Percentiles rank a stretch among this genome's conserved stretches.
Evolutionary conservation across 331 rosid species (phyloP).

Genomic region (Acacia pycnantha): DNA sequence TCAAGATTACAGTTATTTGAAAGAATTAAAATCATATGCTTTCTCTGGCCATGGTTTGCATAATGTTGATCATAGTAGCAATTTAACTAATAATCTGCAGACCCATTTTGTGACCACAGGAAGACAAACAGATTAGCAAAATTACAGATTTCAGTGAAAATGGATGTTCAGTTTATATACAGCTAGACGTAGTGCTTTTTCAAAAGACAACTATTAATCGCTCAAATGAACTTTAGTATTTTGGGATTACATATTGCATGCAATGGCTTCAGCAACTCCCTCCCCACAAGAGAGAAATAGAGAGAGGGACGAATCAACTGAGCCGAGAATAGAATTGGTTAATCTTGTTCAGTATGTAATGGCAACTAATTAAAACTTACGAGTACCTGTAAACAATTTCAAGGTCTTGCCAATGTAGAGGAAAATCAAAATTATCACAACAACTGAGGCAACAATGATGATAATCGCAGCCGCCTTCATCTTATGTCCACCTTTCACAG

Average conservation of each 20-base stretch:
- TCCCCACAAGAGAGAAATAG: background rate
- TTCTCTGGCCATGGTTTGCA: background rate
- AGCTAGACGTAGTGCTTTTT: background rate
- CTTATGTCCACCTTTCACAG: background rate
- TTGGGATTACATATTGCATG: background rate
- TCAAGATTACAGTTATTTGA: background rate
- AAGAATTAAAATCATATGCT: background rate
- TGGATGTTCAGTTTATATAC: no score
- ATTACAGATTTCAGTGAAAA: no score
- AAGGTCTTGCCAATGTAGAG: constrained; percentile 24
- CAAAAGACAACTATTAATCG: background rate
- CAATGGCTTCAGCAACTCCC: background rate
- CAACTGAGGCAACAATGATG: constrained; percentile 16
- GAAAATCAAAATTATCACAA: constrained; percentile 22
- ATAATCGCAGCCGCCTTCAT: constrained; percentile 22
- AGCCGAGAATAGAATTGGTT: background rate
- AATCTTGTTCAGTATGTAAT: background rate
- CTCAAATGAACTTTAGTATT: background rate
- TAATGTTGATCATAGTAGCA: background rate
- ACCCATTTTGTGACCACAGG: background rate
- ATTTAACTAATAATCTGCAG: background rate
- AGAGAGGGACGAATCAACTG: background rate
- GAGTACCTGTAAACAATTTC: constrained; percentile 28
- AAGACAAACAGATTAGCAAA: no score
- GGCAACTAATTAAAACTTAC: background rate